Conservation (phyloP, 345 rosid species). For the Limnanthes douglasii region DNA sequence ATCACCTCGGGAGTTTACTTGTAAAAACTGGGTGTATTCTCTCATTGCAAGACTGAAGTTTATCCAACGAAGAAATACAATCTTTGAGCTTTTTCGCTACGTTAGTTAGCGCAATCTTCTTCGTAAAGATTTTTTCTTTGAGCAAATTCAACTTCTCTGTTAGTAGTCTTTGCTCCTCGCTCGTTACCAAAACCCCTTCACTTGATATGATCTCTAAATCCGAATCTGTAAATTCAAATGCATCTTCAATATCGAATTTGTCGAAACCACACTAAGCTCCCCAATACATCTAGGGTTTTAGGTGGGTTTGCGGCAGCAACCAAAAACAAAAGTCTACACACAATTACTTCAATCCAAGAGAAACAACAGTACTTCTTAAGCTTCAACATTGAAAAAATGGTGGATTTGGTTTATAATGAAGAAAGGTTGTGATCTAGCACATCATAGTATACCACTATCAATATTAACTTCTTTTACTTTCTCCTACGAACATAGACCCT, state of each 20-base stretch:
- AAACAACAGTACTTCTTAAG: too few relatives aligned
- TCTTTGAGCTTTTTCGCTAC: slow-evolving; percentile 43
- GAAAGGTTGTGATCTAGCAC: too few relatives aligned
- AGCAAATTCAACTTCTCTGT: slow-evolving; percentile 28
- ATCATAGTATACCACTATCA: too few relatives aligned
- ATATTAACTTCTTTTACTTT: background rate
- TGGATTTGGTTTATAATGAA: too few relatives aligned
- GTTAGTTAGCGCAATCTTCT: slow-evolving; percentile 25
- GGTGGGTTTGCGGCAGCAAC: too few relatives aligned
- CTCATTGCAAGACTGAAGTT: slow-evolving; percentile 24
- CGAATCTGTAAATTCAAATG: slow-evolving; percentile 7
- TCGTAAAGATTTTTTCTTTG: slow-evolving; percentile 29
- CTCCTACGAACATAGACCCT: background rate
- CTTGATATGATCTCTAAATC: slow-evolving; percentile 9
- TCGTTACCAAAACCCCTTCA: slow-evolving; percentile 5
- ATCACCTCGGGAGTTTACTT: too few relatives aligned
- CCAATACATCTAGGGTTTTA: background rate
- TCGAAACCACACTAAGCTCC: slow-evolving; percentile 2
- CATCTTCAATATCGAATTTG: background rate
- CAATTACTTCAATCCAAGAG: too few relatives aligned
- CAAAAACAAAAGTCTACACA: too few relatives aligned
- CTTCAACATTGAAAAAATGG: too few relatives aligned
- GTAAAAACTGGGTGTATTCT: slow-evolving; percentile 42
- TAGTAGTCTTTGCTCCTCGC: slow-evolving; percentile 16
- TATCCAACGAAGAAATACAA: slow-evolving; percentile 33